Base-by-base conservation (phyloP, 352 stramenopile genomes). In the Aphanomyces astaci region DNA sequence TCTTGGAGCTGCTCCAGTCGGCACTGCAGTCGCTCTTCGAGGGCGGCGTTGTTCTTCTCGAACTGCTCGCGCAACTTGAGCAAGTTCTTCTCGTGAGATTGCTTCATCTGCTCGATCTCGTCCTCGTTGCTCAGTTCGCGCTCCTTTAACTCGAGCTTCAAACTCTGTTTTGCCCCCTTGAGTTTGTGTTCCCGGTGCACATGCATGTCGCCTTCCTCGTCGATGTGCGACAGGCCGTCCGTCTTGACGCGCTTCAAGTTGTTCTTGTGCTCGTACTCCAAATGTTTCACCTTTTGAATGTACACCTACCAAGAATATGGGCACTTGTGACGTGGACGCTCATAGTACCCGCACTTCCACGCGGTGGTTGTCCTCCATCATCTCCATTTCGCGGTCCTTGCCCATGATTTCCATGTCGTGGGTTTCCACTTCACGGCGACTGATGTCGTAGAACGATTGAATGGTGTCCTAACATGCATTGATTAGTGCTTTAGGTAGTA, bases 351-450 rank as follows among this genome's bases (percentile, higher is more conserved):
- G 82, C 70, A 97, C 78, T 71, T 98, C 90, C 4, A 97, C 87
- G 63, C 88, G 83, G 73, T 98, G 94, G 73, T 98, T 97, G 60
- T 98, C 91, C 74, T 98, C 93, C 86, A 98, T 95, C 59, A 97
- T 82, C 78, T 98, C 91, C 88, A 98, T 98, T 68, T 97, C 93
- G 22, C 90, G 86, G 67, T 98, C 94, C 72, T 97, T 97, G 2
- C 82, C 71, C 73, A 94, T 86, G 64, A 97, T 94, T 48, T 93
- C 76, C 73, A 96, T 88, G 72, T 97, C 88, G 55, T 95, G 77
- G 51, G 97, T 86, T 63, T 84, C 64, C n/a, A 97, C 89, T 66
- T 98, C 94, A 31, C 89, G 79, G 74, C 90, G 92, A n/a, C 87
- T 96, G 70, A 97, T 95, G 64, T 98, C 87, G 72, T 97, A 98